These are phyloP conservation scores for Cyberlindnera meyerae DNA, from an alignment of 805 yeast species.

Conservation along the genomic window DNA sequence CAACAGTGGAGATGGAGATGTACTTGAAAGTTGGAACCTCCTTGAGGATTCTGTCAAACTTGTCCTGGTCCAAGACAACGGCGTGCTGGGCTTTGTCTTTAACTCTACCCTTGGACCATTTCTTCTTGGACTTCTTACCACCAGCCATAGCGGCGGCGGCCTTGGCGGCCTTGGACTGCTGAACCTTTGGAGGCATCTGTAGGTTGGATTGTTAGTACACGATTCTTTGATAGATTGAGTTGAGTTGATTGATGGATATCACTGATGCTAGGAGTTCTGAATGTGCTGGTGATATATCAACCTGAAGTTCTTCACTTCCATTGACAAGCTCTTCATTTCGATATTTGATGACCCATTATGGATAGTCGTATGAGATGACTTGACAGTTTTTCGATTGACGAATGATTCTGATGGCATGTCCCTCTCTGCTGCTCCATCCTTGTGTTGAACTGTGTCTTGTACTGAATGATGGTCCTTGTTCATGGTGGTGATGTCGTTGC, in stretches of 20 bases:
- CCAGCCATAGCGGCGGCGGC: constrained; percentile 99
- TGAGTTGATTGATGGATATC: background rate
- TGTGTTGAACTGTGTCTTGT: too few species aligned
- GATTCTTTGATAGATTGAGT: background rate
- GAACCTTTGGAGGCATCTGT: constrained; percentile 98
- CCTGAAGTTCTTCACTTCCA: too few species aligned
- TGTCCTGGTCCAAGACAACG: constrained; percentile 94
- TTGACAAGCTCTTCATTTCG: too few species aligned
- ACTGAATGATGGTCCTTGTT: too few species aligned
- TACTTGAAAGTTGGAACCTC: constrained; percentile 99
- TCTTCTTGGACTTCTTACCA: constrained; percentile 99
- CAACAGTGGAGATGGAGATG: constrained; percentile 96
- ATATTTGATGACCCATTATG: too few species aligned
- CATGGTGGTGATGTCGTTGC: too few species aligned
- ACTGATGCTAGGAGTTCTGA: too few species aligned
- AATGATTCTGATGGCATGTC: too few species aligned
- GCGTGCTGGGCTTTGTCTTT: constrained; percentile 99
- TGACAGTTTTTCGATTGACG: too few species aligned
- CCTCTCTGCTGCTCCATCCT: too few species aligned
- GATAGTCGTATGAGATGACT: too few species aligned
- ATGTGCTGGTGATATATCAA: too few species aligned
- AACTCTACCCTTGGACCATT: constrained; percentile 99
- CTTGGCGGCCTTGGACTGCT: constrained; percentile 99
- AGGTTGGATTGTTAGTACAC: constrained; percentile 19
- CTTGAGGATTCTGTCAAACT: constrained; percentile 98